These are phyloP conservation scores for Wickerhamiella dianesei DNA, from an alignment of 805 yeast genomes.

Conservation along the genomic window DNA sequence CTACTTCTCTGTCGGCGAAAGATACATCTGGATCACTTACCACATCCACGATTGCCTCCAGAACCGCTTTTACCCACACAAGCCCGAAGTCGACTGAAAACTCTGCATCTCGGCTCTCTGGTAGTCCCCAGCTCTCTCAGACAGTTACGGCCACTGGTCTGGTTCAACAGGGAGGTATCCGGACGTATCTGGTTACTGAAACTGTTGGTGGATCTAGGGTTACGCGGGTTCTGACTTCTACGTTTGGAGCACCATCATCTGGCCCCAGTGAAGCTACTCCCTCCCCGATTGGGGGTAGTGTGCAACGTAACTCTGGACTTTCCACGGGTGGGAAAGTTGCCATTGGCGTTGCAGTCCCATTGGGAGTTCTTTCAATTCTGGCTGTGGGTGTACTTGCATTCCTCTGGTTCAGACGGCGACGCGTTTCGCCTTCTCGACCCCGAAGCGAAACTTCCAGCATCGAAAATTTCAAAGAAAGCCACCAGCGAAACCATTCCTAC, in stretches of 20 bases:
- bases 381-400: constrained; percentile 1
- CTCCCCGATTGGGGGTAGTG: not conserved
- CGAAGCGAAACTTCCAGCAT: not conserved
- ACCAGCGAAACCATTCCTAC: not conserved
- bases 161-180: not conserved
- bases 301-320: constrained; percentile 3
- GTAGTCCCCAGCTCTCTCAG: not conserved
- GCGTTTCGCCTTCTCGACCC: not conserved
- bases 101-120: not conserved
- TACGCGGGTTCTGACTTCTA: constrained; percentile 5
- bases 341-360: constrained; percentile 12
- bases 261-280: not conserved
- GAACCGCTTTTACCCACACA: too few relatives aligned
- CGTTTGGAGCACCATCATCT: not conserved
- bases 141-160: not conserved
- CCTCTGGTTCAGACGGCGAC: constrained; percentile 4
- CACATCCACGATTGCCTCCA: too few relatives aligned
- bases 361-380: constrained; percentile 9
- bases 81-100: too few relatives aligned
- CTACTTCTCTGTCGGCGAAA: too few relatives aligned
- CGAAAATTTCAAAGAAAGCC: not conserved
- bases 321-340: constrained; percentile 13
- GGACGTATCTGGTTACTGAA: constrained; percentile 4
- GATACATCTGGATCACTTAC: too few relatives aligned
- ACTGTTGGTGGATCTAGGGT: constrained; percentile 6